Conservation (phyloP, 371 early-diverging fungal species). For the Phascolomyces articulosus region DNA sequence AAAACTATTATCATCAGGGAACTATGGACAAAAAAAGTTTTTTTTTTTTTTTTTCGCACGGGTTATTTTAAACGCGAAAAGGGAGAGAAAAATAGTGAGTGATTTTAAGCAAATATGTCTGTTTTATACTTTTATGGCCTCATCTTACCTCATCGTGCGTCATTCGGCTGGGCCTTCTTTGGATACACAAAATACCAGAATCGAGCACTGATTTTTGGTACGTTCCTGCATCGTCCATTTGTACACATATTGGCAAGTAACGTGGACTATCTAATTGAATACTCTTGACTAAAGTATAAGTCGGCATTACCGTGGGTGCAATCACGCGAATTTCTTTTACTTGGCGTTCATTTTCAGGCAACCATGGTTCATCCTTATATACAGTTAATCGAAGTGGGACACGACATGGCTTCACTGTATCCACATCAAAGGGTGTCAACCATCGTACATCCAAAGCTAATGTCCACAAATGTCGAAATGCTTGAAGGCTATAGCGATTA, state of each 20-base stretch:
- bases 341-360: slow-evolving; percentile 12
- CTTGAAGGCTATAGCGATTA: slow-evolving; percentile 81
- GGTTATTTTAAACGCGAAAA: background rate
- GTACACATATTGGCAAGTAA: slow-evolving; percentile 63
- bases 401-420: slow-evolving; percentile 54
- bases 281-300: slow-evolving; percentile 52
- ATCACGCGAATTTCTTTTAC: slow-evolving; percentile 33
- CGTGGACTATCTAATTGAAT: slow-evolving; percentile 58
- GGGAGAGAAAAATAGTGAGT: too few species aligned
- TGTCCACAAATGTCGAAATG: slow-evolving; percentile 89
- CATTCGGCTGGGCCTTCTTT: background rate
- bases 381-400: slow-evolving; percentile 55
- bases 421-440: slow-evolving; percentile 58
- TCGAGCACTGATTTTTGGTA: slow-evolving; percentile 28
- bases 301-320: slow-evolving; percentile 72
- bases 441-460: slow-evolving; percentile 74
- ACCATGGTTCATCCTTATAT: slow-evolving; percentile 28
- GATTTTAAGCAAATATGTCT: too few species aligned
- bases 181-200: slow-evolving; percentile 45
- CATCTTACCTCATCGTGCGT: slow-evolving; percentile 13
- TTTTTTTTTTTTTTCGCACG: background rate
- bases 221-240: slow-evolving; percentile 32
- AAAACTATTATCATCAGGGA: background rate
- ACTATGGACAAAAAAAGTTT: background rate
- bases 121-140: background rate